phyloP scores from a whole-genome alignment of 192 early-diverging fungal genomes.

The Rhizophagus prolifer region DNA sequence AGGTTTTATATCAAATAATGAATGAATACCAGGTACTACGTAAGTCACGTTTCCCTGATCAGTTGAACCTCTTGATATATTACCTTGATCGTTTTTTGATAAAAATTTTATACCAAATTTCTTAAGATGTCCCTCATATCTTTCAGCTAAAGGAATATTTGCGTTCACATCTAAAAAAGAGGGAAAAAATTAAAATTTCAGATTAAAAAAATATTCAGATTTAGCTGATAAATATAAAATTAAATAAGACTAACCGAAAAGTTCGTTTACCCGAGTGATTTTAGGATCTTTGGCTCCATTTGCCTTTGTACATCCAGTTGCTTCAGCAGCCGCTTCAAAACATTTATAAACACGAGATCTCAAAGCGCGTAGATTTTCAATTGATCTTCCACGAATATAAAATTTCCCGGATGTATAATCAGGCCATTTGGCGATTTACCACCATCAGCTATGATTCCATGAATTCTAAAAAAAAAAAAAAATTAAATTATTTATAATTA shows the following conservation, averaged over 20 bases:
- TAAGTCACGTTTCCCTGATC: slow-evolving; percentile 77
- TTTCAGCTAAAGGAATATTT: slow-evolving; percentile 3
- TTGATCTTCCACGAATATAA: slow-evolving; percentile 57
- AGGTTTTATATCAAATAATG: slow-evolving; percentile 23
- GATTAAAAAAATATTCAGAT: slow-evolving; percentile 18
- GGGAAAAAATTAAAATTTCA: slow-evolving; percentile 24
- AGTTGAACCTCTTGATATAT: slow-evolving; percentile 49
- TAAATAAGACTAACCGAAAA: slow-evolving; percentile 58
- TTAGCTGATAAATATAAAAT: slow-evolving; percentile 26
- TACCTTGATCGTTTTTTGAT: slow-evolving; percentile 27
- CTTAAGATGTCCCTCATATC: slow-evolving; percentile 44
- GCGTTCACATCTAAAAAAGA: not conserved
- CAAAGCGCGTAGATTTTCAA: slow-evolving; percentile 48
- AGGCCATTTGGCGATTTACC: slow-evolving; percentile 61
- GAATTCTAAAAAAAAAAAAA: slow-evolving; percentile 44
- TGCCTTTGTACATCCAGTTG: slow-evolving; percentile 45
- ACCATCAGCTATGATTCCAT: slow-evolving; percentile 75
- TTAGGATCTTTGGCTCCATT: slow-evolving; percentile 54
- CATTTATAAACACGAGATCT: slow-evolving; percentile 50
- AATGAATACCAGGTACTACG: slow-evolving; percentile 55
- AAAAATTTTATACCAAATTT: slow-evolving; percentile 36
- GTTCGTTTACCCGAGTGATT: slow-evolving; percentile 49
- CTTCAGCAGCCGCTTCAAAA: slow-evolving; percentile 64
- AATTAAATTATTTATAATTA: not conserved
- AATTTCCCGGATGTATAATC: slow-evolving; percentile 58